These are phyloP conservation scores for Orbilia oligospora DNA, from an alignment of 2,329 filamentous ascomycete species.

Conservation along the genomic window DNA sequence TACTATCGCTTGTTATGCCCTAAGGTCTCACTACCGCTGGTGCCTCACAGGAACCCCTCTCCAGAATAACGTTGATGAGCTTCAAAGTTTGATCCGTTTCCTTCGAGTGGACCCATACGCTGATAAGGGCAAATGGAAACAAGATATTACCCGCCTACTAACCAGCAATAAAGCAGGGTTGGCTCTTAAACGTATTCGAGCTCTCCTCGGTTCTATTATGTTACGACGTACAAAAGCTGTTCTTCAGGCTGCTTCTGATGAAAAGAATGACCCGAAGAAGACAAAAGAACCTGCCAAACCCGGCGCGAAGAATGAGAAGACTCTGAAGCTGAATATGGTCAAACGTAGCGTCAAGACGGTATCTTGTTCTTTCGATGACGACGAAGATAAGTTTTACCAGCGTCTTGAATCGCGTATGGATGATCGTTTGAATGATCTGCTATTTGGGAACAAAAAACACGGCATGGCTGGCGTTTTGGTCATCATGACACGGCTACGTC, in stretches of 20 bases:
- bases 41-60: constrained; percentile 96
- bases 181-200: constrained; percentile 87
- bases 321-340: constrained; percentile 82
- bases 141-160: constrained; percentile 89
- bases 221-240: constrained; percentile 98
- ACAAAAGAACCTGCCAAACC: constrained; percentile 70
- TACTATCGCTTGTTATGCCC: constrained; percentile 89
- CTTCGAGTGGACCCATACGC: constrained; percentile 92
- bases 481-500: constrained; percentile 87
- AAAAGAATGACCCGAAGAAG: constrained; percentile 68
- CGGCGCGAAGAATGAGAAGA: constrained; percentile 68
- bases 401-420: constrained; percentile 87
- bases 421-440: constrained; percentile 88
- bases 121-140: constrained; percentile 87
- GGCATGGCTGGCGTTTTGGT: constrained; percentile 92
- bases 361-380: constrained; percentile 81
- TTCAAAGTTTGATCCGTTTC: constrained; percentile 94
- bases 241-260: constrained; percentile 81
- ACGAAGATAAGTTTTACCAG: constrained; percentile 88
- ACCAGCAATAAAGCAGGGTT: constrained; percentile 90
- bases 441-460: constrained; percentile 73
- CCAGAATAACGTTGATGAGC: constrained; percentile 97
- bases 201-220: constrained; percentile 93
- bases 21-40: constrained; percentile 90
- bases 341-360: constrained; percentile 89